These are phyloP conservation scores for Lolium multiflorum DNA, from an alignment of 176 grass and related monocot species.

Conservation along the genomic window DNA sequence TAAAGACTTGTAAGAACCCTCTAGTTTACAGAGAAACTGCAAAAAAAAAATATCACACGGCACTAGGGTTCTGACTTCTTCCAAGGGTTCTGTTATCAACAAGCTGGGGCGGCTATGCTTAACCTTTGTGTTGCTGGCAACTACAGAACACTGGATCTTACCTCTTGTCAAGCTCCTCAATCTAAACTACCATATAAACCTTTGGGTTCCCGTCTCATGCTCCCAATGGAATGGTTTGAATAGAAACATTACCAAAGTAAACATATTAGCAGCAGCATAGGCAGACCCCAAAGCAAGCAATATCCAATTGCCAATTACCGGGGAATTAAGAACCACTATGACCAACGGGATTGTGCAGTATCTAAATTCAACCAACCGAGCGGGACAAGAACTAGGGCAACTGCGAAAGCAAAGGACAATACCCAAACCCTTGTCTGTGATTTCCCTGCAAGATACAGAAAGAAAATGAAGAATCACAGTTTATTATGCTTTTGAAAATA, in stretches of 20 bases:
- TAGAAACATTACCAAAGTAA: conserved; percentile 73
- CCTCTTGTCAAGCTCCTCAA: not conserved
- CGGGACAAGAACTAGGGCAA: conserved; percentile 73
- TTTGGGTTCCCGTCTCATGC: conserved; percentile 76
- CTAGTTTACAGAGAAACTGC: not conserved
- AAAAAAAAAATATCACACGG: not conserved
- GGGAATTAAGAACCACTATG: conserved; percentile 76
- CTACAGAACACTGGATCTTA: not conserved
- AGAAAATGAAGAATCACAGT: conserved; percentile 13
- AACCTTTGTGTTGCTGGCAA: not conserved
- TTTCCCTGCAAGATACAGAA: conserved; percentile 54
- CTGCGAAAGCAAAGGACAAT: conserved; percentile 67
- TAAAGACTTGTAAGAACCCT: not conserved
- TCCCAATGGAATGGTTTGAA: conserved; percentile 83
- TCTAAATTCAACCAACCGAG: conserved; percentile 92
- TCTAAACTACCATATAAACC: conserved; percentile 91
- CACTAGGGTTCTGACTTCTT: not conserved
- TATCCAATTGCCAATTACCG: conserved; percentile 40
- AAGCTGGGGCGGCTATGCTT: not conserved
- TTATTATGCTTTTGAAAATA: conserved; percentile 34
- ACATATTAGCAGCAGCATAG: conserved; percentile 64
- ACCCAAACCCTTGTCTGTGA: conserved; percentile 73
- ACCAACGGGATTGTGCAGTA: conserved; percentile 93
- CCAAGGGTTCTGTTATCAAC: not conserved
- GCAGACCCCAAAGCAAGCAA: conserved; percentile 54